Conservation (phyloP, 768 basidiomycete genomes). For the Pleurotus eryngii region DNA sequence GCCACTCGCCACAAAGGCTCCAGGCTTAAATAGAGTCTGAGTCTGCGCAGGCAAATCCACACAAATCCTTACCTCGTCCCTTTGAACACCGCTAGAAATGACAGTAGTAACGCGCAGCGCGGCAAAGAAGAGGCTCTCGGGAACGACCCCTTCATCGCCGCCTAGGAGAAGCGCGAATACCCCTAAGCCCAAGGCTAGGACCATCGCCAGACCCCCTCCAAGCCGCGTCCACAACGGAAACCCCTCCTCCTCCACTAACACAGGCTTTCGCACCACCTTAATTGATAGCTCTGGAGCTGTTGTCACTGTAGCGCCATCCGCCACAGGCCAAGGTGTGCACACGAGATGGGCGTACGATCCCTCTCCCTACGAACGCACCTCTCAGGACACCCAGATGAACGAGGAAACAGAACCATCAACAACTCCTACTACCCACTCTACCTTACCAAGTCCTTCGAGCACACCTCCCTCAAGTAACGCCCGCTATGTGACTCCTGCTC, state of each 20-base stretch:
- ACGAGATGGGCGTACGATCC: slow-evolving; percentile 3
- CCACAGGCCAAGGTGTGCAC: slow-evolving; percentile 9
- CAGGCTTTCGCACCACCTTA: background rate
- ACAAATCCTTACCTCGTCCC: background rate
- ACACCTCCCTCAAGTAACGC: background rate
- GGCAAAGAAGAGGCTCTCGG: background rate
- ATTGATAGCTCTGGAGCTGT: background rate
- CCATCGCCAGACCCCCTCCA: no score
- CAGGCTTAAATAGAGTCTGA: background rate
- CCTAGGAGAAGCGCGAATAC: no score
- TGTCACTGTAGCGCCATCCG: slow-evolving; percentile 8
- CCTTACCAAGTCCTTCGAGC: background rate
- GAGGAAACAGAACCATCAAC: background rate
- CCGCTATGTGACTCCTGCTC: slow-evolving; percentile 5
- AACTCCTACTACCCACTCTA: background rate
- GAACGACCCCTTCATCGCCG: no score
- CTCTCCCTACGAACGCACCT: background rate
- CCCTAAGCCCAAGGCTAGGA: no score
- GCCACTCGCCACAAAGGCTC: background rate
- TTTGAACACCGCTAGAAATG: no score
- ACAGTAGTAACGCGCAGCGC: slow-evolving; percentile 9
- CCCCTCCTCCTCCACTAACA: background rate
- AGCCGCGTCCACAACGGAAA: no score
- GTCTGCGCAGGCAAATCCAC: background rate
- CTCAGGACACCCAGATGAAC: background rate